Evolutionary conservation across 768 basidiomycete genomes (phyloP).

Genomic region (Panaeolus cyanescens): DNA sequence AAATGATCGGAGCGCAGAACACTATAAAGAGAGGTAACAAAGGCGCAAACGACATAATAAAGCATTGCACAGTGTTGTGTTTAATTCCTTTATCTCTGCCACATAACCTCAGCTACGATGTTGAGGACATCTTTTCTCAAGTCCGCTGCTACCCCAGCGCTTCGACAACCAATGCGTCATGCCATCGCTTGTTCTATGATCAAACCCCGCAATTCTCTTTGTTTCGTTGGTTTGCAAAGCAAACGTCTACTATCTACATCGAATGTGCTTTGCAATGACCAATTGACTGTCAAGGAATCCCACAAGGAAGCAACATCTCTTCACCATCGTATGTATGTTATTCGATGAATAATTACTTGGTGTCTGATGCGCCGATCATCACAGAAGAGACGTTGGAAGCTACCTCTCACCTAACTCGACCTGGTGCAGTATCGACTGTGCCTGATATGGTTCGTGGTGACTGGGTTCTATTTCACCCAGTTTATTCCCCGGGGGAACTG

Average conservation of each 20-base stretch:
- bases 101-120: not conserved
- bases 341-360: not conserved
- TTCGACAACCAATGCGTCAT: slow-evolving; percentile 3
- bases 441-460: slow-evolving; percentile 65
- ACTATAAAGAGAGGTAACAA: not conserved
- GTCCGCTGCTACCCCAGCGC: not conserved
- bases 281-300: slow-evolving; percentile 14
- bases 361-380: not conserved
- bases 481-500: slow-evolving; percentile 77
- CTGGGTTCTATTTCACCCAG: slow-evolving; percentile 94
- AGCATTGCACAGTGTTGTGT: not conserved
- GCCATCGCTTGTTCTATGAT: not conserved
- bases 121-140: not conserved
- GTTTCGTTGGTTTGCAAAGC: not conserved
- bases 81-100: not conserved
- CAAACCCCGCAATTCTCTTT: not conserved
- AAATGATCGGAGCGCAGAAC: not conserved
- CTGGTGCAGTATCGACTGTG: slow-evolving; percentile 52
- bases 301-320: slow-evolving; percentile 16
- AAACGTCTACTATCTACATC: not conserved
- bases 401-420: slow-evolving; percentile 34
- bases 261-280: not conserved
- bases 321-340: slow-evolving; percentile 17
- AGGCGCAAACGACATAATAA: not conserved
- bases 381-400: slow-evolving; percentile 15